These are phyloP conservation scores for Aspergillus udagawae DNA, from an alignment of 2,329 filamentous ascomycete genomes.

Conservation along the genomic window DNA sequence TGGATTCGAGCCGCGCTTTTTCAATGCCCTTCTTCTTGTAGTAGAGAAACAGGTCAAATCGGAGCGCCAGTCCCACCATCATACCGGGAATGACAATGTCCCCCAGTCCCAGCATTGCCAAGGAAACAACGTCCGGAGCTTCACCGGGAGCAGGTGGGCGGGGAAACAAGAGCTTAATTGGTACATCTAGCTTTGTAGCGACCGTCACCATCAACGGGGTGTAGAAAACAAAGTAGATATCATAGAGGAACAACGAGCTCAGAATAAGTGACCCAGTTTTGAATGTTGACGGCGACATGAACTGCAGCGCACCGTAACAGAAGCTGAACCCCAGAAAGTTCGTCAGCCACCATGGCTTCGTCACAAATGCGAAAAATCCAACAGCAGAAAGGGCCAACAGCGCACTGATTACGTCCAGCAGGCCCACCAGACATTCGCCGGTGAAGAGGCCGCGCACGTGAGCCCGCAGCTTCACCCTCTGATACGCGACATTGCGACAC, in stretches of 20 bases:
- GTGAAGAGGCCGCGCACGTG: slow-evolving; percentile 52
- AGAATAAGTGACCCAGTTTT: slow-evolving; percentile 75
- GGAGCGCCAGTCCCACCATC: slow-evolving; percentile 78
- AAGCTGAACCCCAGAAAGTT: slow-evolving; percentile 86
- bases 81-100: slow-evolving; percentile 92
- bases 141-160: slow-evolving; percentile 51
- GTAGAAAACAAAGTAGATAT: slow-evolving; percentile 68
- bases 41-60: slow-evolving; percentile 85
- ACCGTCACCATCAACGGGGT: slow-evolving; percentile 57
- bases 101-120: slow-evolving; percentile 84
- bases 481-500: slow-evolving; percentile 45
- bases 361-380: slow-evolving; percentile 61
- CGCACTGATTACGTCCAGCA: slow-evolving; percentile 53
- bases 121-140: slow-evolving; percentile 38
- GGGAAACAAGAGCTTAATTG: slow-evolving; percentile 86
- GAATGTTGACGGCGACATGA: slow-evolving; percentile 88
- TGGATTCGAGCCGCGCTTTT: slow-evolving; percentile 22
- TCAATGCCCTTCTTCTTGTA: slow-evolving; percentile 65
- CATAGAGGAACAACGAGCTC: slow-evolving; percentile 81
- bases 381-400: slow-evolving; percentile 53
- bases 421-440: slow-evolving; percentile 40
- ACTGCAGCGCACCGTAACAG: slow-evolving; percentile 74
- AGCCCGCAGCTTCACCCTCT: slow-evolving; percentile 49
- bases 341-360: slow-evolving; percentile 66
- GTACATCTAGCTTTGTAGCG: slow-evolving; percentile 82